Conservation (phyloP, 2,329 filamentous ascomycete genomes). For the Pseudocercospora crystallina region DNA sequence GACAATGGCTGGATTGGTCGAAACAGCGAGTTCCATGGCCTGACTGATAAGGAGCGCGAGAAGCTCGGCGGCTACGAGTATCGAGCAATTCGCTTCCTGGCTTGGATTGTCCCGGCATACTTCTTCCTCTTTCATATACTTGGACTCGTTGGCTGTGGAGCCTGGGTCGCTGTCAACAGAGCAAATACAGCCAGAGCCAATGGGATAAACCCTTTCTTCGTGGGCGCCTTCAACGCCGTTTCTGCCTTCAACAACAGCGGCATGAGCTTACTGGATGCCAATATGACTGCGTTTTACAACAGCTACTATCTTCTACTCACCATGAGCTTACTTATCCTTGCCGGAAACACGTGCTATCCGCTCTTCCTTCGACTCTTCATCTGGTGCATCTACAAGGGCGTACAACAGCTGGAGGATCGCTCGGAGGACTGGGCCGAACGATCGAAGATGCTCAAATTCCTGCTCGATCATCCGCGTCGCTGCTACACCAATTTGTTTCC, state of each 20-base stretch:
- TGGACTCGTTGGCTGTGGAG: slow-evolving; percentile 59
- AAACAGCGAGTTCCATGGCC: slow-evolving; percentile 57
- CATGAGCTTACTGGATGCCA: slow-evolving; percentile 66
- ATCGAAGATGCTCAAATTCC: slow-evolving; percentile 51
- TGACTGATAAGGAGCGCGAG: slow-evolving; percentile 56
- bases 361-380: slow-evolving; percentile 59
- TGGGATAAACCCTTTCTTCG: slow-evolving; percentile 66
- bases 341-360: slow-evolving; percentile 59
- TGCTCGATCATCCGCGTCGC: slow-evolving; percentile 62
- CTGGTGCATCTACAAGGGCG: slow-evolving; percentile 54
- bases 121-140: slow-evolving; percentile 60
- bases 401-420: slow-evolving; percentile 37
- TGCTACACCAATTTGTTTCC: slow-evolving; percentile 66
- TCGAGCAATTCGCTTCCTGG: slow-evolving; percentile 59
- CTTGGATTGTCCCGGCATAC: slow-evolving; percentile 61
- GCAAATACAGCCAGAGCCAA: slow-evolving; percentile 53
- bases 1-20: slow-evolving; percentile 35
- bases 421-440: slow-evolving; percentile 39
- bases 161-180: slow-evolving; percentile 58
- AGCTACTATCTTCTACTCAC: slow-evolving; percentile 42
- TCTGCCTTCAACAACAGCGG: slow-evolving; percentile 72
- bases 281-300: slow-evolving; percentile 61
- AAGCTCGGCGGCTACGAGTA: slow-evolving; percentile 64
- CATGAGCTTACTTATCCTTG: slow-evolving; percentile 46
- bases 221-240: slow-evolving; percentile 65